Evolutionary conservation across 495 filamentous ascomycete genomes (phyloP), one percentile per base, ranked within the genome.

Genomic region (Xylaria intraflava): DNA sequence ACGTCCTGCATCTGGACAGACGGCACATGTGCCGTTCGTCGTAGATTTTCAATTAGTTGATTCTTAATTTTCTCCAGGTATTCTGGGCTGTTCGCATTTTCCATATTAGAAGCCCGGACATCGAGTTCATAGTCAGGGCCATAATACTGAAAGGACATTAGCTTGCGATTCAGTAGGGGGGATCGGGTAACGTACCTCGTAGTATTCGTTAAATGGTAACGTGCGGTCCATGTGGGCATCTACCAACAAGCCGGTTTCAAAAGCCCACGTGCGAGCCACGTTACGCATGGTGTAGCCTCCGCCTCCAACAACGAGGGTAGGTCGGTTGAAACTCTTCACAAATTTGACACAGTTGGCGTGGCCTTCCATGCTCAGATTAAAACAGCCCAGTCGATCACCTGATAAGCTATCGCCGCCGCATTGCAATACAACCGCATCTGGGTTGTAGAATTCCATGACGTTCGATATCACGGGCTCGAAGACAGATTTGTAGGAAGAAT

Each of bases 201-300:
- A 99, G 66, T 97, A 99, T 62, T 99, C 93, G 51, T 96, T 97
- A 66, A 87, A 99, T 0, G 93, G 93, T n/a, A 99, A 75, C 1
- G 88, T 83, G 1, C 86, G 78, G 12, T 79, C 78, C 72, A 99
- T 85, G 45, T 84, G 78, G 23, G 89, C 80, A 29, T 87, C 88
- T 14, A 97, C 89, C 17, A 97, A 81, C 27, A 88, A 78, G 54
- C 94, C 94, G 6, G 93, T 97, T 68, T 99, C 93, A 65, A 83
- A 97, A 5, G 93, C 91, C 93, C 93, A 99, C 5, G 93, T 96
- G 51, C 94, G 85, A 19, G 92, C 88, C 26, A 99, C 93, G 56
- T 99, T 99, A 24, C 93, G 83, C 93, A 99, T 99, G 7, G 94
- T 99, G 68, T 99, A 99, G 19, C 93, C 93, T 61, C 93, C 93